These are phyloP conservation scores for Blastobotrys terrestris DNA, from an alignment of 805 yeast genomes.

Conservation along the genomic window DNA sequence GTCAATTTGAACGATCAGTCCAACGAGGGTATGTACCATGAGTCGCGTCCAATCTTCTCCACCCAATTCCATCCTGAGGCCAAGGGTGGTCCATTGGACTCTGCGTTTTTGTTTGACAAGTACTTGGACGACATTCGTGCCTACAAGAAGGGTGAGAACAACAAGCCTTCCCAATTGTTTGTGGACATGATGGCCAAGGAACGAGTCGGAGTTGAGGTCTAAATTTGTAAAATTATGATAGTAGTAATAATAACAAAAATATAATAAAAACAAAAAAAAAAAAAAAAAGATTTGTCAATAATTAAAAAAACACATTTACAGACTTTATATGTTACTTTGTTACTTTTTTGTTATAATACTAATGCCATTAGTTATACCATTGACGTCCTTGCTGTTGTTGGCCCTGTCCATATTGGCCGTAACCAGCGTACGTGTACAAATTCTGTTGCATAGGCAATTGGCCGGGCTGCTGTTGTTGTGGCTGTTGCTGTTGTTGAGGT, in stretches of 20 bases:
- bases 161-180: slow-evolving; percentile 36
- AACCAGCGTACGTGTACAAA: slow-evolving; percentile 23
- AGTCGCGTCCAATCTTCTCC: slow-evolving; percentile 80
- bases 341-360: background rate
- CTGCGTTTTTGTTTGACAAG: slow-evolving; percentile 84
- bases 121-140: slow-evolving; percentile 64
- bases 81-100: slow-evolving; percentile 97
- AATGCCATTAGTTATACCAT: slow-evolving; percentile 15
- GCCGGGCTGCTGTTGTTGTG: slow-evolving; percentile 19
- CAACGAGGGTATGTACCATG: slow-evolving; percentile 96
- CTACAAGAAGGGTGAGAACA: slow-evolving; percentile 43
- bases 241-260: too few species aligned
- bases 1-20: slow-evolving; percentile 91
- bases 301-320: background rate
- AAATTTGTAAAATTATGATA: too few species aligned
- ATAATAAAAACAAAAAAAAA: too few species aligned
- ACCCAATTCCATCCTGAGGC: slow-evolving; percentile 99
- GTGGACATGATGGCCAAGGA: slow-evolving; percentile 37
- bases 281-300: background rate
- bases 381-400: slow-evolving; percentile 13
- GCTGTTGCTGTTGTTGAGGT: slow-evolving; percentile 17
- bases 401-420: slow-evolving; percentile 23
- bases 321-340: background rate
- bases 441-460: slow-evolving; percentile 22
- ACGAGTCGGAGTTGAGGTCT: slow-evolving; percentile 38